A percentile compares a stretch with the other conserved stretches of the same genome.
Evolutionary conservation across 2,329 filamentous ascomycete genomes (phyloP).

Genomic region (Nemania diffusa): DNA sequence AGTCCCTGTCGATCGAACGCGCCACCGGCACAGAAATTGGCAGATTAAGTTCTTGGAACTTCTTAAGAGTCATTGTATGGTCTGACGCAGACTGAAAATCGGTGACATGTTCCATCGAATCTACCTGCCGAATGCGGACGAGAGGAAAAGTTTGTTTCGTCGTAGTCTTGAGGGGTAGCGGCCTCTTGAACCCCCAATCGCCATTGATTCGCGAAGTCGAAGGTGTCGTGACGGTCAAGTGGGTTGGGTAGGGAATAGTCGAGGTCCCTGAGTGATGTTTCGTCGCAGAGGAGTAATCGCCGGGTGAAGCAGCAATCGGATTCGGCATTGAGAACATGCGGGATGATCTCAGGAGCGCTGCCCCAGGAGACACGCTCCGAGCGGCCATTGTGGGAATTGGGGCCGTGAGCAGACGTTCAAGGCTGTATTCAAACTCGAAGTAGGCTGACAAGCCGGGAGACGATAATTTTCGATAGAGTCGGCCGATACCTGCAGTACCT

Average conservation of each 20-base stretch:
- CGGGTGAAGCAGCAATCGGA: slow-evolving; percentile 72
- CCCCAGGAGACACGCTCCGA: slow-evolving; percentile 66
- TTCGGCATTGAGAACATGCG: slow-evolving; percentile 89
- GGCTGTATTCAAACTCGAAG: slow-evolving; percentile 4
- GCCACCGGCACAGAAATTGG: slow-evolving; percentile 68
- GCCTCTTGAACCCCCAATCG: slow-evolving; percentile 93
- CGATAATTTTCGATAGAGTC: slow-evolving; percentile 34
- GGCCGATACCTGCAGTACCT: background rate
- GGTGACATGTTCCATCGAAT: slow-evolving; percentile 88
- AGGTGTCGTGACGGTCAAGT: slow-evolving; percentile 84
- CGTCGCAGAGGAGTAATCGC: slow-evolving; percentile 59
- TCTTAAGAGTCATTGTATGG: slow-evolving; percentile 81
- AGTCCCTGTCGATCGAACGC: slow-evolving; percentile 34
- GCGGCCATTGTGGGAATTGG: slow-evolving; percentile 41
- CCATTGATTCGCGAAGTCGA: slow-evolving; percentile 76
- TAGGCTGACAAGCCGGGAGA: slow-evolving; percentile 2
- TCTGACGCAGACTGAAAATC: slow-evolving; percentile 87
- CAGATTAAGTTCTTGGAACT: slow-evolving; percentile 85
- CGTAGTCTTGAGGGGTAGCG: slow-evolving; percentile 81
- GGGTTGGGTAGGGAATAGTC: slow-evolving; percentile 81
- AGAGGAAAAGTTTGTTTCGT: slow-evolving; percentile 77
- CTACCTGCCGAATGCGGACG: slow-evolving; percentile 79
- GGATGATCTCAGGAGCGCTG: slow-evolving; percentile 81
- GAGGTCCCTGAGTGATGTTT: slow-evolving; percentile 71
- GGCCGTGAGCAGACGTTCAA: slow-evolving; percentile 33